Percentiles rank a stretch among this genome's conserved stretches.
These are phyloP conservation scores for Solanum lignicaule DNA, from an alignment of 257 asterid genomes.

Conservation along the genomic window DNA sequence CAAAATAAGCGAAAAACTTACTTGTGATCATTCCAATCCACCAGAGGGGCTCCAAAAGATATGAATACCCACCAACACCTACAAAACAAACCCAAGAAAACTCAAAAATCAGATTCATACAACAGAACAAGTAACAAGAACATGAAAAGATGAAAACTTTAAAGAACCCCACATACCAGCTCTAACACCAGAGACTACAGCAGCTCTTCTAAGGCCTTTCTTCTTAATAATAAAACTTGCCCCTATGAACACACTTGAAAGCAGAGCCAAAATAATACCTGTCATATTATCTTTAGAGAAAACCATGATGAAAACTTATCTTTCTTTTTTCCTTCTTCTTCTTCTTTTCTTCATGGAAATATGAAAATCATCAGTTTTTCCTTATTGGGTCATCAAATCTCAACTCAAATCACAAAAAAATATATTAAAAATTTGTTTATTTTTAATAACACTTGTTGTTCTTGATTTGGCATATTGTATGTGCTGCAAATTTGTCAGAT, in stretches of 20 bases:
- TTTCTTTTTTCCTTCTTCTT: background rate
- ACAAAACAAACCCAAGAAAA: conserved; percentile 2
- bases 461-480: background rate
- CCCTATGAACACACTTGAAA: conserved; percentile 66
- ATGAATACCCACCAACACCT: conserved; percentile 81
- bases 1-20: conserved; percentile 14
- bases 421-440: background rate
- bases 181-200: conserved; percentile 68
- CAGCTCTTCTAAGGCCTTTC: conserved; percentile 75
- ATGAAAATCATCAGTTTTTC: conserved; percentile 7
- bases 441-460: background rate
- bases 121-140: background rate
- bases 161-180: conserved; percentile 34
- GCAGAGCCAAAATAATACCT: conserved; percentile 58
- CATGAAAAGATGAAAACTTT: background rate
- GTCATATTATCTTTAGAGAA: conserved; percentile 49
- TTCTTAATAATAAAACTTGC: conserved; percentile 77
- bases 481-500: background rate
- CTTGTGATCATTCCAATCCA: conserved; percentile 88
- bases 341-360: conserved; percentile 24
- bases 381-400: conserved; percentile 16
- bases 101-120: background rate
- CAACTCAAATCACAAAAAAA: conserved; percentile 4
- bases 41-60: conserved; percentile 87
- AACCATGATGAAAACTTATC: conserved; percentile 19